Evolutionary conservation across 345 rosid genomes (phyloP), one percentile per base, ranked within the genome.

Genomic region (Citropsis articulata): DNA sequence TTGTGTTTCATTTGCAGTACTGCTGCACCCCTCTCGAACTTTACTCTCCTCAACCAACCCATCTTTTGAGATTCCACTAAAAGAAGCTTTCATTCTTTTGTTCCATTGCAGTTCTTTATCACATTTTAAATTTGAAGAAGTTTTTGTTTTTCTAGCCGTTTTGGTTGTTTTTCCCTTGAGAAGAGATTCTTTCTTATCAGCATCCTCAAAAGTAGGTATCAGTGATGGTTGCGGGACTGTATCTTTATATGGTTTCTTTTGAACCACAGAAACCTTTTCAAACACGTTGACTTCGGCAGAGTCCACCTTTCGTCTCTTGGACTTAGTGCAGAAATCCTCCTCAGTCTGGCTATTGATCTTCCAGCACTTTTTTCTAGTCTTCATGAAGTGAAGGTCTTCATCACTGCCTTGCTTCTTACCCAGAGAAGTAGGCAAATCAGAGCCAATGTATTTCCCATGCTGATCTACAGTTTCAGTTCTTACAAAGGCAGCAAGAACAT

Each of bases 1-100:
- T 75, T 79, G 81, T 60, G 57, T 63, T 72, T 73, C 77, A 72
- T 77, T 72, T 25, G 31, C 18, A 21, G 79, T 56, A 31, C 76
- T 72, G 56, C 22, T 31, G 16, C 27, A 60, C 24, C 55, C 63
- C 75, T 69, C 81, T 79, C 0, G 18, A 64, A 64, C 68, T 16
- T 83, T 80, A 66, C 71, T 62, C 24, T 40, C 71, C 69, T 35
- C 70, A 38, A 63, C 75, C 67, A 86, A 62, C 73, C 73, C 81
- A 65, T 70, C 86, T 72, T 57, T 75, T 21, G 72, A 76, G 66
- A 79, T 74, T 55, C 53, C 72, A 45, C 21, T 35, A 22, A 73
- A 73, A 21, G 77, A 69, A 83, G 83, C 85, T 81, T 81, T 80
- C 72, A 6, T 76, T 24, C 76, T 77, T 71, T 77, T 80, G 77